Conservation (phyloP, 352 stramenopile species). For the Phytopythium montanum region DNA sequence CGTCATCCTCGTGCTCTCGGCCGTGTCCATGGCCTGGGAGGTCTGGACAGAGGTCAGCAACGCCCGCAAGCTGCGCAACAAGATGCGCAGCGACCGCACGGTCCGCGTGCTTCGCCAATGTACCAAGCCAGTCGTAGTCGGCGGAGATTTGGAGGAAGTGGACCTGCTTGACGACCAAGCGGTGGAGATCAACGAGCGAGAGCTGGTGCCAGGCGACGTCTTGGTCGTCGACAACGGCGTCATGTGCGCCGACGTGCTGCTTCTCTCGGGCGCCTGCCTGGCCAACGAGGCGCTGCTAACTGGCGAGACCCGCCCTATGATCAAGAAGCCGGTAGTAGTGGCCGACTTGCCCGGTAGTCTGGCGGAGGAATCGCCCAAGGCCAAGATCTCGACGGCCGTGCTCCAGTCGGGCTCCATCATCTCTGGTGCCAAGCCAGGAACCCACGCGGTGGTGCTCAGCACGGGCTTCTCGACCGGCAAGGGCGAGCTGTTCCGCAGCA, state of each 20-base stretch:
- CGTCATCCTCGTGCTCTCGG: constrained; percentile 39
- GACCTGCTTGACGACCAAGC: background rate
- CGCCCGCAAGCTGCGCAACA: constrained; percentile 29
- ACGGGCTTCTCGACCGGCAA: constrained; percentile 60
- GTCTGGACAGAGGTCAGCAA: constrained; percentile 48
- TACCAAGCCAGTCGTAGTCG: no score
- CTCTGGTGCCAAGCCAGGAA: constrained; percentile 14
- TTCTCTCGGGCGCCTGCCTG: constrained; percentile 37
- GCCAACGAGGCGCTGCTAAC: constrained; percentile 48
- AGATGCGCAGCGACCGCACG: constrained; percentile 32
- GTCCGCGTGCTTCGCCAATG: constrained; percentile 28
- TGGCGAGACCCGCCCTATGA: constrained; percentile 36
- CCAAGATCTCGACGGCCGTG: constrained; percentile 25
- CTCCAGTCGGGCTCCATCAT: constrained; percentile 32
- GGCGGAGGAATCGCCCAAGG: constrained; percentile 22
- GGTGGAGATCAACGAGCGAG: constrained; percentile 23
- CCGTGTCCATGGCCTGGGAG: constrained; percentile 40
- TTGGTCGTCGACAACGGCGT: constrained; percentile 22
- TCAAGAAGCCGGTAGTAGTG: constrained; percentile 23
- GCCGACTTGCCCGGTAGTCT: constrained; percentile 12
- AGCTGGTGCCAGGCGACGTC: constrained; percentile 52
- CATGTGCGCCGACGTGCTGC: constrained; percentile 35
- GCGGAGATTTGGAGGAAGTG: background rate
- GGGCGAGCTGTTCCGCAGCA: constrained; percentile 60
- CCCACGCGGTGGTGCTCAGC: constrained; percentile 38